A percentile compares a stretch with the other conserved stretches of the same genome.
Evolutionary conservation across 805 yeast genomes (phyloP).

Genomic region (Wickerhamiella azyma): DNA sequence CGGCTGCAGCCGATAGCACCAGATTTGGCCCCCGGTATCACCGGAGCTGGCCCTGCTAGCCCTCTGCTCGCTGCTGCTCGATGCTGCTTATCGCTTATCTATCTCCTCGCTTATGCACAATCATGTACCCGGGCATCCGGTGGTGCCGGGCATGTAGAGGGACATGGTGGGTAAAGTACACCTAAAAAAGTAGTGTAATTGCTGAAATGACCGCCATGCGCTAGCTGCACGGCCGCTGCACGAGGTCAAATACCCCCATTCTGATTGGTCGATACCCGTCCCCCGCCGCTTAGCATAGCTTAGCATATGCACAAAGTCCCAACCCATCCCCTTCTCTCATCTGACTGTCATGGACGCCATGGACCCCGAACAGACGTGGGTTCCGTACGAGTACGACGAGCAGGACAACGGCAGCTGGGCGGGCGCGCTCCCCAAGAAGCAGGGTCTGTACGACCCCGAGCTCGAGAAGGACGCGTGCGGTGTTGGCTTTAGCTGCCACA

Average conservation of each 20-base stretch:
- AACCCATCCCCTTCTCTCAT: background rate
- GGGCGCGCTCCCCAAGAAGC: constrained; percentile 64
- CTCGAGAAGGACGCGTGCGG: constrained; percentile 96
- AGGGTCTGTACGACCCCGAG: constrained; percentile 89
- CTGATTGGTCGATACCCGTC: background rate
- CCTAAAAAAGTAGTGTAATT: too few relatives aligned
- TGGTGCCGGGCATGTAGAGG: background rate
- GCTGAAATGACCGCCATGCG: too few relatives aligned
- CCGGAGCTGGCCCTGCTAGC: too few relatives aligned
- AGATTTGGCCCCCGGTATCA: too few relatives aligned
- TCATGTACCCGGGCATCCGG: background rate
- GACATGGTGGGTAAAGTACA: background rate
- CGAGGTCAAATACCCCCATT: background rate
- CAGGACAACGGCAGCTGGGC: constrained; percentile 88
- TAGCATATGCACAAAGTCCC: background rate
- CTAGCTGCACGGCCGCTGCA: too few relatives aligned
- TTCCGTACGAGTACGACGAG: constrained; percentile 52
- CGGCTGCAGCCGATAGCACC: too few relatives aligned
- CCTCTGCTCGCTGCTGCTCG: too few relatives aligned
- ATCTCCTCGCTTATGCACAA: background rate
- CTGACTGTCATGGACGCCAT: too few relatives aligned
- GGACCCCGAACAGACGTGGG: too few relatives aligned
- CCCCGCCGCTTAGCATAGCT: background rate
- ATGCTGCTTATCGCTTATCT: background rate
- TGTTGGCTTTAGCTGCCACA: constrained; percentile 93